These are phyloP conservation scores for Trametes sp. DNA, from an alignment of 1,284 basidiomycete species.

Conservation along the genomic window DNA sequence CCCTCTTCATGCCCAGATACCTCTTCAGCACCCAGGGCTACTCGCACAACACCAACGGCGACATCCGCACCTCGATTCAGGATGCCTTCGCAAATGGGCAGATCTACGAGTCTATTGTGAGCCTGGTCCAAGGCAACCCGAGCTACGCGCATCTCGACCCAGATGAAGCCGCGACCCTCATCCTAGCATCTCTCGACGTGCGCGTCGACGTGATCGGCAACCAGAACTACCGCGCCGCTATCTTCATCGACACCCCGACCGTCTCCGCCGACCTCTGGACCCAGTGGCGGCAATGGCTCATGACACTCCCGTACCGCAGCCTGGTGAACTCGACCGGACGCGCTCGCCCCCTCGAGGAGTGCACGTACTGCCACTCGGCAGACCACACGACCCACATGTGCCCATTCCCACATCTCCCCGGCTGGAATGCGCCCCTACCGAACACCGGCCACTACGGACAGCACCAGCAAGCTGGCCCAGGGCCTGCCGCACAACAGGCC, in stretches of 20 bases:
- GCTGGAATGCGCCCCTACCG: not conserved
- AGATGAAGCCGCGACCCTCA: not conserved
- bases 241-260: not conserved
- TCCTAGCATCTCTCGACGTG: not conserved
- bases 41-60: not conserved
- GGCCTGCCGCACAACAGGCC: too few relatives aligned
- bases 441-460: not conserved
- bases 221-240: not conserved
- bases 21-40: not conserved
- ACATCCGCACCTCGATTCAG: not conserved
- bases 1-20: not conserved
- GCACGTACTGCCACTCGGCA: not conserved
- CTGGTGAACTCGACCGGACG: not conserved
- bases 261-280: not conserved
- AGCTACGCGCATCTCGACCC: not conserved
- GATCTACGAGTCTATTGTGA: not conserved
- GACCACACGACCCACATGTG: not conserved
- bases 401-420: not conserved
- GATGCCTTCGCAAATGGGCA: not conserved
- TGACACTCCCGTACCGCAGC: not conserved
- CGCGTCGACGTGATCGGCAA: not conserved
- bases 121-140: not conserved
- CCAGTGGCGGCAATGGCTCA: not conserved
- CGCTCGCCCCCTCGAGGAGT: not conserved
- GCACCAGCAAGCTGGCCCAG: too few relatives aligned